Conservation (phyloP, 2,329 filamentous ascomycete species). For the Fusarium sp. region DNA sequence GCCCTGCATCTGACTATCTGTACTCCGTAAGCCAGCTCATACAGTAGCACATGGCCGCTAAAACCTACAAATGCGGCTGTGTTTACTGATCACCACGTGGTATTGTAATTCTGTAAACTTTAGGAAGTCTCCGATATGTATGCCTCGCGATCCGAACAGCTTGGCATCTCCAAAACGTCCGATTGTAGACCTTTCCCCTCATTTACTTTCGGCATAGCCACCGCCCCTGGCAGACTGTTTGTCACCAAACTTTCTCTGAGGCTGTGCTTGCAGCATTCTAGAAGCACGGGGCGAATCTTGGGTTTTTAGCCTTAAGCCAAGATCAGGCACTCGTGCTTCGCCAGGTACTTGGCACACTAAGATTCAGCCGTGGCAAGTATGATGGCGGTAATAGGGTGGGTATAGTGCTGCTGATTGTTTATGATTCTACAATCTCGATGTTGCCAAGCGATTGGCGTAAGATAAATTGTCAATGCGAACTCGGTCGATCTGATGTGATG, state of each 20-base stretch:
- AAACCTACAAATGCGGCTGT: neutral
- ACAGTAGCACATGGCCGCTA: neutral
- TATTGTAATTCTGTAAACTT: neutral
- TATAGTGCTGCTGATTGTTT: neutral
- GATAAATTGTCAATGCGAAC: too few relatives aligned
- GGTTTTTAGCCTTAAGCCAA: constrained; percentile 2
- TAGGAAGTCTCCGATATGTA: constrained; percentile 14
- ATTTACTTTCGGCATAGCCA: constrained; percentile 5
- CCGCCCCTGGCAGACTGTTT: neutral
- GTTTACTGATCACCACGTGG: constrained; percentile 6
- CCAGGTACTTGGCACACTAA: constrained; percentile 5
- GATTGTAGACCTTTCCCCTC: constrained; percentile 8
- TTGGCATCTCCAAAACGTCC: neutral
- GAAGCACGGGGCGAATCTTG: constrained; percentile 2
- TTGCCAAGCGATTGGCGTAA: neutral
- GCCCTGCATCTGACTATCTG: too few relatives aligned
- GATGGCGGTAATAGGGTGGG: constrained; percentile 2
- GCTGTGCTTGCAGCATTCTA: constrained; percentile 21
- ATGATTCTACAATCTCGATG: neutral
- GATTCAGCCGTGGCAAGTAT: neutral
- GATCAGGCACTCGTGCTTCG: constrained; percentile 9
- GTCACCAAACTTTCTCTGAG: neutral
- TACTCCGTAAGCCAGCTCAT: neutral
- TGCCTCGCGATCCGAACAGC: constrained; percentile 3
- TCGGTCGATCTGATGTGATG: too few relatives aligned